A percentile compares a stretch with the other conserved stretches of the same genome.
phyloP scores from a whole-genome alignment of 2,329 filamentous ascomycete species.

The Chrysoporthe cubensis region DNA sequence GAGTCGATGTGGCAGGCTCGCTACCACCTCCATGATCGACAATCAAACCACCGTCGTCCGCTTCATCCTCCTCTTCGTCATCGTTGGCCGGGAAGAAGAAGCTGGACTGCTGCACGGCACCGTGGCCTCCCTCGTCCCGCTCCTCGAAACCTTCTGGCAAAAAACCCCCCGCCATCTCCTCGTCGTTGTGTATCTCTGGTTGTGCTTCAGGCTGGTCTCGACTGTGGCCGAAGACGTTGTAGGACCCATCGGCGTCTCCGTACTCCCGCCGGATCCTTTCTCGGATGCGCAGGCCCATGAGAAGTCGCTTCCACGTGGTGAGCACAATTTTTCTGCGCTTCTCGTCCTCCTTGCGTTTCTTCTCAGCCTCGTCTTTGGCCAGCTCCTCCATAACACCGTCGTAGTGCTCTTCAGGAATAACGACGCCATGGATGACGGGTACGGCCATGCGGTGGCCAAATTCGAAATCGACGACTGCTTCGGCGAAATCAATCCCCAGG shows the following conservation, averaged over 20 bases:
- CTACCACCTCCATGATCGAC: conserved; percentile 42
- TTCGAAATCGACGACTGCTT: conserved; percentile 95
- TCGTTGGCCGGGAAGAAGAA: conserved; percentile 53
- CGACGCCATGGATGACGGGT: conserved; percentile 87
- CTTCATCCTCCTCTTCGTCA: conserved; percentile 42
- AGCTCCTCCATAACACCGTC: conserved; percentile 77
- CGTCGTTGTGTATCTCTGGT: conserved; percentile 39
- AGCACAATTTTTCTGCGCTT: conserved; percentile 78
- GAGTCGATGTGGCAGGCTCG: conserved; percentile 31
- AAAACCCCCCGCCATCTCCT: conserved; percentile 64
- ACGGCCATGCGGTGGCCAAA: conserved; percentile 95
- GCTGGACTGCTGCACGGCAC: conserved; percentile 42
- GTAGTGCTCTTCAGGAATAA: conserved; percentile 81
- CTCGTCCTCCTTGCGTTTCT: conserved; percentile 76
- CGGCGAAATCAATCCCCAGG: conserved; percentile 84
- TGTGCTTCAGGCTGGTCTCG: conserved; percentile 39
- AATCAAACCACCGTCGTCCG: conserved; percentile 38
- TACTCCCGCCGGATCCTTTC: conserved; percentile 79
- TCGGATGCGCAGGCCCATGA: conserved; percentile 83
- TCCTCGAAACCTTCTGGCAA: conserved; percentile 60
- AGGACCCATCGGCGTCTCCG: conserved; percentile 57
- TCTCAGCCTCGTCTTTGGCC: conserved; percentile 75
- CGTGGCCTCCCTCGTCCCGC: conserved; percentile 45
- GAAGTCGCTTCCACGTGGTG: conserved; percentile 81
- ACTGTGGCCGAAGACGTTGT: conserved; percentile 60